These are phyloP conservation scores for Diaporthe citrichinensis DNA, from an alignment of 2,329 filamentous ascomycete species.

Conservation along the genomic window DNA sequence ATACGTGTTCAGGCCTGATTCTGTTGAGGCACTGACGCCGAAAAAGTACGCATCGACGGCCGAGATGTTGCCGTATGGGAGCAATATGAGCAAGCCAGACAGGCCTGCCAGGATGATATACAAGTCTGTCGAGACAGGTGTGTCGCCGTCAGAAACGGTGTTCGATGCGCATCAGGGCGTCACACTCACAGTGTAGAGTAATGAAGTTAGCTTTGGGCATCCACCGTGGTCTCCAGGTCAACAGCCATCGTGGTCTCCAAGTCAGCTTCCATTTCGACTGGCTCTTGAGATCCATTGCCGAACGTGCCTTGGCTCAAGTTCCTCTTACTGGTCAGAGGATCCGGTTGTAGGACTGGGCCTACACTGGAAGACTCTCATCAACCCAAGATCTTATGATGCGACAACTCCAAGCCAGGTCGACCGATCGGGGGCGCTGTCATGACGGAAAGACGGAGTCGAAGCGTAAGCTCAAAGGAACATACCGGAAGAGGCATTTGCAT, in stretches of 20 bases:
- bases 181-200: constrained; percentile 11
- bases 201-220: constrained; percentile 19
- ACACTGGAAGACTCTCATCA: not conserved
- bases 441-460: not conserved
- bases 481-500: not conserved
- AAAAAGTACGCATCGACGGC: constrained; percentile 28
- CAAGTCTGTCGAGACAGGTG: not conserved
- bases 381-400: not conserved
- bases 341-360: not conserved
- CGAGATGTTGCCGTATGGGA: constrained; percentile 12
- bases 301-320: not conserved
- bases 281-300: constrained; percentile 6
- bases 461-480: not conserved
- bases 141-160: not conserved
- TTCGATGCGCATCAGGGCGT: not conserved
- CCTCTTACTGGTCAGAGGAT: not conserved
- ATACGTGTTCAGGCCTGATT: constrained; percentile 66
- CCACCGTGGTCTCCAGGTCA: not conserved
- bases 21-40: constrained; percentile 63
- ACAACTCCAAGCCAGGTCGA: not conserved
- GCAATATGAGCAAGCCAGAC: constrained; percentile 15
- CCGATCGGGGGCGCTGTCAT: not conserved
- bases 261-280: not conserved
- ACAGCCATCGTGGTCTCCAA: not conserved
- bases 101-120: constrained; percentile 17